Conservation (phyloP, 2,329 filamentous ascomycete genomes). For the Fusarium humuli region DNA sequence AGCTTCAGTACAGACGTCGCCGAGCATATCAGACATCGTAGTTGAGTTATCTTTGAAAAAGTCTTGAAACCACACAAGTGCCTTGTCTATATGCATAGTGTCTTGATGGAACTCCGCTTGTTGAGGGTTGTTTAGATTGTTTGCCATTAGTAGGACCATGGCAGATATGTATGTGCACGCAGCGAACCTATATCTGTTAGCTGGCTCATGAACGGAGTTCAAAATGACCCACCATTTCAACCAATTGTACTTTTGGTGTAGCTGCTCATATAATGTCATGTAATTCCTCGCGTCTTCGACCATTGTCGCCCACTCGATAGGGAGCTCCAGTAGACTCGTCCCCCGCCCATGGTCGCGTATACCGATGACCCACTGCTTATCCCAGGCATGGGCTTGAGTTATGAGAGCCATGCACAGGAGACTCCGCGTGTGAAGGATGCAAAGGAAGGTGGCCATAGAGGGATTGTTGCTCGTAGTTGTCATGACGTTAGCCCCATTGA, state of each 20-base stretch:
- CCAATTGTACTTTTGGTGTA: neutral
- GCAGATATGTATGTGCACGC: slow-evolving; percentile 8
- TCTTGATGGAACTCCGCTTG: neutral
- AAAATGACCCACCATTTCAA: neutral
- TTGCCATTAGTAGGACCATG: slow-evolving; percentile 3
- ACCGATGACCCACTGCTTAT: neutral
- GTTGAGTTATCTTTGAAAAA: neutral
- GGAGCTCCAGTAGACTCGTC: neutral
- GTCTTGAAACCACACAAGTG: neutral
- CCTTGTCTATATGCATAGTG: neutral
- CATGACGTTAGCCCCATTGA: neutral
- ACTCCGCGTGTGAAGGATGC: neutral
- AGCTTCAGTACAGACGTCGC: neutral
- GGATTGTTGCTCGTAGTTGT: neutral
- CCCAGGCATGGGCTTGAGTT: neutral
- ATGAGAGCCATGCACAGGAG: slow-evolving; percentile 5
- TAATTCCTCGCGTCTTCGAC: slow-evolving; percentile 3
- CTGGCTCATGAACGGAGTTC: fast-evolving
- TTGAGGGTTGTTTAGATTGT: neutral
- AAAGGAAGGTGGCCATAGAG: neutral
- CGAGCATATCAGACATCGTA: neutral
- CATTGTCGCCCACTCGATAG: neutral
- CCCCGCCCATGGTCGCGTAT: slow-evolving; percentile 1
- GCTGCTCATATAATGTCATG: slow-evolving; percentile 4
- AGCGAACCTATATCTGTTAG: neutral